Base-by-base conservation (phyloP, 1,139 yeast genomes). In the Nakaseomyces glabratus region DNA sequence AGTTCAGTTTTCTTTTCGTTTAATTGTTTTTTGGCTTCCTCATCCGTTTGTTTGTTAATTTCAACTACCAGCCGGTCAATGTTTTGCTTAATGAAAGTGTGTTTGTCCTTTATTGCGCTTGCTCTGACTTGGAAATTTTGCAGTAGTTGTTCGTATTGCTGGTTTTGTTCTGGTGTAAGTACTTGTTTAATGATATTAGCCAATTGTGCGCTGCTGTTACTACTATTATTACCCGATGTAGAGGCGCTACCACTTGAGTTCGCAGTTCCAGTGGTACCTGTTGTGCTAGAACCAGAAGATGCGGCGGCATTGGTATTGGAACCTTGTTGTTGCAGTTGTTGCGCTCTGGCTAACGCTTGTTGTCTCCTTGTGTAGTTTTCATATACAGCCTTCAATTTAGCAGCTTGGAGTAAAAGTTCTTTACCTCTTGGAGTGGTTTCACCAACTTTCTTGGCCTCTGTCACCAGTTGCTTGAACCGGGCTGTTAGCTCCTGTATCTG, bases 361-460 rank as follows among this genome's bases (percentile, higher is more conserved):
- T 52, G 57, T 35, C 51, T 46, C 26, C 43, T 47, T 12, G 44
- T 48, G 33, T 47, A 52, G 17, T 49, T 52, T 19, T 54, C 58
- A 37, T 54, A 55, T 8, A 52, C 40, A 4, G 55, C 47, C 41
- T 55, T 55, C 46, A 82, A 75, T 39, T 71, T 71, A 38, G 81
- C 81, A 2, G 90, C 93, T 41, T 74, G 76, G 43, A 67, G 63
- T 45, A 72, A 62, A 50, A 80, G 84, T 46, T 71, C 76, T 52
- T 73, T 73, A n/a, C 88, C 90, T 45, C 71, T 76, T 0, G 73
- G 77, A 6, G 82, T 71, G 33, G 75, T 77, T 9, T 63, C 58
- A 5, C 79, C 79, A 1, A 66, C 61, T 25, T 57, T 55, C 46
- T 71, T 71, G 1, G 86, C 93, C 43, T 72, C 70, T 23, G 71